Evolutionary conservation across 768 basidiomycete genomes (phyloP).

Genomic region (Termitomyces titanicus): DNA sequence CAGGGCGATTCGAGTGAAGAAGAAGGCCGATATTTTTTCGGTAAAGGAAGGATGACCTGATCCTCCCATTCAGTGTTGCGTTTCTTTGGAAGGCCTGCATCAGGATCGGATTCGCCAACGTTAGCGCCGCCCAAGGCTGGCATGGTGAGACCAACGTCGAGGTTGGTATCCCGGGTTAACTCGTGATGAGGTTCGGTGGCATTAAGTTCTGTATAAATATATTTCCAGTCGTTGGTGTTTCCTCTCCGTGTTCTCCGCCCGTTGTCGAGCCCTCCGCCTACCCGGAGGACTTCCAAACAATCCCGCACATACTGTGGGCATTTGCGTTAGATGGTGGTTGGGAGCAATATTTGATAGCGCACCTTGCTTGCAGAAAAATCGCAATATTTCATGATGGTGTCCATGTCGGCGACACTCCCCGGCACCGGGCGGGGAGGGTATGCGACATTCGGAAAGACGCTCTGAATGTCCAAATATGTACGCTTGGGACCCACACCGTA

Average conservation of each 20-base stretch:
- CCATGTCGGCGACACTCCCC: constrained; percentile 85
- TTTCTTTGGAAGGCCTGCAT: constrained; percentile 56
- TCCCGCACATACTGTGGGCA: constrained; percentile 82
- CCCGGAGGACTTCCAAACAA: constrained; percentile 84
- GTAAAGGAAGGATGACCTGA: constrained; percentile 43
- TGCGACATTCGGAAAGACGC: constrained; percentile 55
- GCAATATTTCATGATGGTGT: constrained; percentile 82
- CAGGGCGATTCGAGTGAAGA: constrained; percentile 49
- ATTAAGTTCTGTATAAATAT: constrained; percentile 56
- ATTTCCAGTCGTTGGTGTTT: constrained; percentile 71
- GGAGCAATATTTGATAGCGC: constrained; percentile 2
- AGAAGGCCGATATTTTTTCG: constrained; percentile 40
- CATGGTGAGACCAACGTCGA: constrained; percentile 18
- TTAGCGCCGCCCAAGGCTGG: constrained; percentile 22
- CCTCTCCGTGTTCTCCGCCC: constrained; percentile 70
- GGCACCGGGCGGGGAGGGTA: constrained; percentile 83
- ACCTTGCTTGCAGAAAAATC: constrained; percentile 77
- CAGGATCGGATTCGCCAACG: constrained; percentile 36
- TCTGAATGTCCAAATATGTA: constrained; percentile 67
- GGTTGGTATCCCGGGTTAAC: constrained; percentile 15
- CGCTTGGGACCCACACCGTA: constrained; percentile 72
- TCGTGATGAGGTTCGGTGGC: constrained; percentile 21
- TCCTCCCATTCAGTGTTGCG: constrained; percentile 57
- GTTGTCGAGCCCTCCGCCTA: constrained; percentile 83
- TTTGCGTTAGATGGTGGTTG: not conserved